phyloP scores from a whole-genome alignment of 345 rosid genomes.

The Citrus medica region DNA sequence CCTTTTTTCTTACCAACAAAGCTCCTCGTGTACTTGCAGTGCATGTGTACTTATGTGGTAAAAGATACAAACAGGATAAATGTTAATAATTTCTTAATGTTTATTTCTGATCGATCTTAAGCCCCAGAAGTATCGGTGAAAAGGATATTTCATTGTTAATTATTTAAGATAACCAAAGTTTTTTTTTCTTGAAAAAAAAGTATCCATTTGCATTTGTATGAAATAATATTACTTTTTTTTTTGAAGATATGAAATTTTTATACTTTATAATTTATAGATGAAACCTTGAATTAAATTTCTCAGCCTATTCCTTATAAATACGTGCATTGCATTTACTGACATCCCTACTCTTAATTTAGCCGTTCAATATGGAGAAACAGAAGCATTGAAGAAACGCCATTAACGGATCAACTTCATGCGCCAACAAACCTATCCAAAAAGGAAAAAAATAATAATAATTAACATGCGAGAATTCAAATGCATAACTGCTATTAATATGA shows the following conservation, averaged over 20 bases:
- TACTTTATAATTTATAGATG: background rate
- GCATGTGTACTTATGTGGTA: too few species aligned
- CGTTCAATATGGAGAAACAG: conserved; percentile 13
- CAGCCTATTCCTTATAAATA: conserved; percentile 22
- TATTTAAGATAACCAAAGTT: background rate
- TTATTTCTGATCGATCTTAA: too few species aligned
- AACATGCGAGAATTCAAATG: conserved; percentile 10
- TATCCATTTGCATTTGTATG: too few species aligned
- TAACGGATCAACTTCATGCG: conserved; percentile 25
- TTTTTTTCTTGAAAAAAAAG: too few species aligned
- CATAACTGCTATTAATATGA: conserved; percentile 10
- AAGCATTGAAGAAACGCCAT: conserved; percentile 27
- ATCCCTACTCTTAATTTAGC: conserved; percentile 17
- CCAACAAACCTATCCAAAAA: conserved; percentile 26
- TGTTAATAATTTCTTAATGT: too few species aligned
- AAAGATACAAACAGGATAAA: too few species aligned
- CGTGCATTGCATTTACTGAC: conserved; percentile 27
- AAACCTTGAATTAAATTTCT: conserved; percentile 22
- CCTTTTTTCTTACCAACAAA: too few species aligned
- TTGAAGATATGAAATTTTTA: too few species aligned
- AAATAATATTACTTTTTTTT: too few species aligned
- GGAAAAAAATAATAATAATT: background rate
- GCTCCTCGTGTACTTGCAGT: too few species aligned
- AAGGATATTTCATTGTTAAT: background rate
- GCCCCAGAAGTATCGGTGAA: background rate